Percentiles rank a stretch among this genome's conserved stretches.
Conservation (phyloP, 1,139 yeast species). For the Suhomyces bolitotheri region DNA sequence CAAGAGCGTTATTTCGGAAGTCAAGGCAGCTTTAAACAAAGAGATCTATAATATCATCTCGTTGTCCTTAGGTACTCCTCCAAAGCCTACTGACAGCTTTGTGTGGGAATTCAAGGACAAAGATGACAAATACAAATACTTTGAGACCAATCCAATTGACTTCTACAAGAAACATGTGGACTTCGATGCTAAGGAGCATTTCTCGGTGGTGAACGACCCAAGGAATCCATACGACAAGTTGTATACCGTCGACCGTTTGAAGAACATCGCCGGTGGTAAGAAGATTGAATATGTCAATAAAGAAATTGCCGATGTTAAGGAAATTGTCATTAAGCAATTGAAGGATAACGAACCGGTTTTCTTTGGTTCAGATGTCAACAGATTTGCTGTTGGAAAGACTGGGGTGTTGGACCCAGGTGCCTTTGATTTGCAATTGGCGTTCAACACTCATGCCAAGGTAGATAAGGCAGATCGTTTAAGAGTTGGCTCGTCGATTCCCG, state of each 20-base stretch:
- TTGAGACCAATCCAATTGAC: conserved; percentile 60
- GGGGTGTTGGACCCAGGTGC: conserved; percentile 73
- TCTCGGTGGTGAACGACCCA: conserved; percentile 78
- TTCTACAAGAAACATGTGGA: conserved; percentile 59
- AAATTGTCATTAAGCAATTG: conserved; percentile 64
- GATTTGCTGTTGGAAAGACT: conserved; percentile 53
- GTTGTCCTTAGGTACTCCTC: conserved; percentile 74
- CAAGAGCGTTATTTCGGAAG: conserved; percentile 22
- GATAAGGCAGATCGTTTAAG: conserved; percentile 55
- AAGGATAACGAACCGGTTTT: conserved; percentile 74
- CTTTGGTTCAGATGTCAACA: conserved; percentile 87
- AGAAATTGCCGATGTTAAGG: conserved; percentile 56
- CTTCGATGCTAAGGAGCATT: conserved; percentile 52
- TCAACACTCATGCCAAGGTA: conserved; percentile 49
- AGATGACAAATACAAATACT: conserved; percentile 57
- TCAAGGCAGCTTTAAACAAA: conserved; percentile 54
- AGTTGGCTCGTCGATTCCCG: conserved; percentile 65
- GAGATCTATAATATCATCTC: conserved; percentile 64
- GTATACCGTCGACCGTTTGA: conserved; percentile 69
- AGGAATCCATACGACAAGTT: conserved; percentile 64
- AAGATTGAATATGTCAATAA: conserved; percentile 70
- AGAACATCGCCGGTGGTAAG: conserved; percentile 68
- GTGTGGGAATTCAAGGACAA: conserved; percentile 76
- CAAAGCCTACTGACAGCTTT: conserved; percentile 64
- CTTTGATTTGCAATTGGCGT: conserved; percentile 69